Percentiles rank a stretch among this genome's conserved stretches.
Conservation (phyloP, 2,329 filamentous ascomycete species). For the Trichoderma harzianum region DNA sequence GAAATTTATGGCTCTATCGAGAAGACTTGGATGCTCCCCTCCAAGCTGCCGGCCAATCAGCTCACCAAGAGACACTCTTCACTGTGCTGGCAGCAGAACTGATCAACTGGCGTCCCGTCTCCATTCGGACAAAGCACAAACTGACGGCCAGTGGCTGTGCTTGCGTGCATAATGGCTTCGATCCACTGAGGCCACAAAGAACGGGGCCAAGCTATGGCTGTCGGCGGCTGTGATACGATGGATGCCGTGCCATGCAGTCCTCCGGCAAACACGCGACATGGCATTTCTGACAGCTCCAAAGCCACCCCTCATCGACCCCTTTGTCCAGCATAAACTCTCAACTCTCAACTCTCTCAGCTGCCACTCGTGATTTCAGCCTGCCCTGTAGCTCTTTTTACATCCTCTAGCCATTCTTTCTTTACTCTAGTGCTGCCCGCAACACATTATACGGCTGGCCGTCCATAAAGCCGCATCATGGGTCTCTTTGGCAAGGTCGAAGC, state of each 20-base stretch:
- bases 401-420: neutral
- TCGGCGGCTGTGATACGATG: constrained; percentile 12
- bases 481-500: constrained; percentile 45
- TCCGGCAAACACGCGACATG: constrained; percentile 1
- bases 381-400: neutral
- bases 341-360: neutral
- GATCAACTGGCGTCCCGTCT: neutral
- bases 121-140: neutral
- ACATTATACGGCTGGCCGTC: neutral
- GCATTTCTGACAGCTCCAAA: constrained; percentile 6
- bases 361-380: neutral
- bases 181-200: constrained; percentile 14
- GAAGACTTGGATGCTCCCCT: neutral
- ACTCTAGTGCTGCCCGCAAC: neutral
- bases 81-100: neutral
- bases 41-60: neutral
- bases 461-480: neutral
- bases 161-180: neutral
- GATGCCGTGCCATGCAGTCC: neutral
- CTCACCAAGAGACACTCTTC: neutral
- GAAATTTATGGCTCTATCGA: neutral
- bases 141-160: constrained; percentile 13
- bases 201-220: constrained; percentile 2
- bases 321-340: neutral
- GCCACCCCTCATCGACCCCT: constrained; percentile 5